phyloP scores from a whole-genome alignment of 768 basidiomycete genomes.

The Artomyces pyxidatus region DNA sequence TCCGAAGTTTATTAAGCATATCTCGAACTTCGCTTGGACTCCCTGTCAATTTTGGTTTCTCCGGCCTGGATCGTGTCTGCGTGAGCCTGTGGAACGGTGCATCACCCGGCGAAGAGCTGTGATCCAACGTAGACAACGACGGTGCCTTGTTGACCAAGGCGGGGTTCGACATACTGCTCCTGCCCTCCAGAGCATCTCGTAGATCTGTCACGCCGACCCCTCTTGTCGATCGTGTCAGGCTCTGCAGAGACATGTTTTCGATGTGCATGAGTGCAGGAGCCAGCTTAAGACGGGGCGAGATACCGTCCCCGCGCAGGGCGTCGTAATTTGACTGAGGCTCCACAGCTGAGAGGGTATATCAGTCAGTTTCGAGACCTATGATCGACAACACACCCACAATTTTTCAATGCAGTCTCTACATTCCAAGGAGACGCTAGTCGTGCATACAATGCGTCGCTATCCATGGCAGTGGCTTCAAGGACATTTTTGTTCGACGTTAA shows the following conservation, averaged over 20 bases:
- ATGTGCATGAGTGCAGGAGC: slow-evolving; percentile 86
- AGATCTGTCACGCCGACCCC: slow-evolving; percentile 85
- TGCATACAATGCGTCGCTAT: slow-evolving; percentile 10
- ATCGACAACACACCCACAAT: slow-evolving; percentile 46
- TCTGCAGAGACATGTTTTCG: slow-evolving; percentile 84
- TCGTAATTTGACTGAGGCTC: slow-evolving; percentile 49
- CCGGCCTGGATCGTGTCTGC: slow-evolving; percentile 46
- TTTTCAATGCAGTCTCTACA: slow-evolving; percentile 61
- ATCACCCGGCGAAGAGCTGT: slow-evolving; percentile 39
- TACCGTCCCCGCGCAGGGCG: slow-evolving; percentile 53
- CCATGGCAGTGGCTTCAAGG: slow-evolving; percentile 13
- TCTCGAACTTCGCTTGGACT: slow-evolving; percentile 71
- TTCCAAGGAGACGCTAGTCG: slow-evolving; percentile 43
- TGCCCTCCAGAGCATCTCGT: slow-evolving; percentile 81
- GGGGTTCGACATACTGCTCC: slow-evolving; percentile 75
- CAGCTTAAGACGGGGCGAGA: slow-evolving; percentile 70
- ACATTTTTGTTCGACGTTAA: slow-evolving; percentile 5
- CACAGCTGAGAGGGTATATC: slow-evolving; percentile 33
- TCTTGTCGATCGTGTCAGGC: slow-evolving; percentile 67
- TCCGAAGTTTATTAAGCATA: slow-evolving; percentile 74
- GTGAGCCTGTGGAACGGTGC: slow-evolving; percentile 32
- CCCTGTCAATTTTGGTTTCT: slow-evolving; percentile 38
- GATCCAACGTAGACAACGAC: slow-evolving; percentile 73
- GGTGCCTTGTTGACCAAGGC: slow-evolving; percentile 52
- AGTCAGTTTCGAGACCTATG: background rate